Conservation (phyloP, 2,329 filamentous ascomycete species). For the Alternaria sp. region DNA sequence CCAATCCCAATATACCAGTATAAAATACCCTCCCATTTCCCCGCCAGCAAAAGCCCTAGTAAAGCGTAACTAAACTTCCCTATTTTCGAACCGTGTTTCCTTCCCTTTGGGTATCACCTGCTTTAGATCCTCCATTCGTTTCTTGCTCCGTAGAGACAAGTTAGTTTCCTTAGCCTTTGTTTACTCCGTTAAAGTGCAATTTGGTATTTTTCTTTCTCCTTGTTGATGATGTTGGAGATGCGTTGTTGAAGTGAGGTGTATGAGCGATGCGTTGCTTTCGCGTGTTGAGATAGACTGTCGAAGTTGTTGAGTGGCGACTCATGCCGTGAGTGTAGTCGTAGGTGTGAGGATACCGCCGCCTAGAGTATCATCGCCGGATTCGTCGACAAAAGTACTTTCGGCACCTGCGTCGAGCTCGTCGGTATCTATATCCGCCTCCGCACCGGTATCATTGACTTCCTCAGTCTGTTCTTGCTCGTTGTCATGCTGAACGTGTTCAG, state of each 20-base stretch:
- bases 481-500: constrained; percentile 14
- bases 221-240: background rate
- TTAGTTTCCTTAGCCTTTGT: background rate
- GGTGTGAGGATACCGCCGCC: constrained; percentile 25
- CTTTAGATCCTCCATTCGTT: background rate
- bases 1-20: background rate
- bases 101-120: background rate
- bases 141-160: background rate
- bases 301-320: background rate
- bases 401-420: constrained; percentile 35
- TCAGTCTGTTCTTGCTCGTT: constrained; percentile 6
- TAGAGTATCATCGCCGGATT: constrained; percentile 27
- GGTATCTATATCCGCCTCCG: constrained; percentile 36
- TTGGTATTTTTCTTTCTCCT: background rate
- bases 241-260: background rate
- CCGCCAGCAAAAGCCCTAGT: background rate
- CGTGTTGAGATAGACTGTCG: background rate
- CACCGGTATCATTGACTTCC: constrained; percentile 27
- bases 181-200: background rate
- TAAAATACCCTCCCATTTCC: background rate
- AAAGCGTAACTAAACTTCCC: background rate
- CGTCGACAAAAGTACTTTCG: constrained; percentile 34
- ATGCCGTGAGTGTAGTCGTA: constrained; percentile 13
- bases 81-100: background rate
- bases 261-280: background rate